Evolutionary conservation across 2,329 filamentous ascomycete genomes (phyloP), one percentile per base, ranked within the genome.

Genomic region (Aspergillus sp.): DNA sequence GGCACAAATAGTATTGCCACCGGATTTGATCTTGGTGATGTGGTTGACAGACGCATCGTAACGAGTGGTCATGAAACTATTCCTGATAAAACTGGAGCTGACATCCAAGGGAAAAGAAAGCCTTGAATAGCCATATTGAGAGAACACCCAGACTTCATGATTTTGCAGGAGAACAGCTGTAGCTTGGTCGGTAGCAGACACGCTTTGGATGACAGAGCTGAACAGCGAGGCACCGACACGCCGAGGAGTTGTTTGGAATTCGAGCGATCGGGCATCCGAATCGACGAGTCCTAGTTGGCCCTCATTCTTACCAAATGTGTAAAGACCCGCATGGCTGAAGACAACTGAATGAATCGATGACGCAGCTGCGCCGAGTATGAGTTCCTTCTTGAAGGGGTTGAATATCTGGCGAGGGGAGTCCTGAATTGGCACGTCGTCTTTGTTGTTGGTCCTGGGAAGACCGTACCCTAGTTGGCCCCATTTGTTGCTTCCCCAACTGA

Each of bases 271-370:
- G 26, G 95, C 96, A 76, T 98, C 94, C 0, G 95, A 94, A 73
- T 97, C 95, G 78, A 97, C 92, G 55, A 99, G 83, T 5, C 92
- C 95, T 51, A 99, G 84, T 73, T 99, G 95, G 1, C 95, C 95
- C 67, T 92, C 87, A 68, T 98, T 99, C 69, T 95, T 96, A 22
- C 95, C 95, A 83, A 96, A 99, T 2, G 92, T 96, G 72, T 91
- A 99, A 1, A 99, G 78, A 1, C 91, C 91, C 0, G 87, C 86
- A 1, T 85, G 83, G 0, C 92, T 97, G 69, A 95, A 90, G 0
- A 92, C 91, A 3, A 96, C 93, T 0, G 95, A 98, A 76, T 99
- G 95, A 45, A 96, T 87, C 0, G 91, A 83, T 1, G 95, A 98
- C 6, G 95, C 94, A 2, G 95, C 92, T 57, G 93, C 85, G 0